Base-by-base conservation (phyloP, 768 basidiomycete species). In the Mycena capillaripes region DNA sequence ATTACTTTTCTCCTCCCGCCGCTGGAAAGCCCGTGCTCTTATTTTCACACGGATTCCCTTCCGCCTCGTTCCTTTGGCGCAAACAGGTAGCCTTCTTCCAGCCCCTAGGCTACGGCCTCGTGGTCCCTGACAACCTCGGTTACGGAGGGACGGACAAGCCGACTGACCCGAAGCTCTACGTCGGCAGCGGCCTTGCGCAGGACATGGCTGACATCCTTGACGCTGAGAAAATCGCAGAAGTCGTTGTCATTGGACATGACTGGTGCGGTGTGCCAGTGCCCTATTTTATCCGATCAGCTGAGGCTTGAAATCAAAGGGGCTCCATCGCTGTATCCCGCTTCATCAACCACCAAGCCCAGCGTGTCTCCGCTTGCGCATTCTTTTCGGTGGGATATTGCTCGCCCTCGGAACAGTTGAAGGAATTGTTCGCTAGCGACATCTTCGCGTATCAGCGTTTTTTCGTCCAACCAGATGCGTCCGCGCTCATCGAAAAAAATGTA, bases 101-200 rank as follows among this genome's bases (percentile, higher is more conserved):
- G n/a, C n/a, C n/a, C n/a, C n/a, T n/a, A n/a, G n/a, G n/a, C n/a
- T n/a, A n/a, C n/a, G n/a, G n/a, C n/a, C n/a, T n/a, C n/a, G n/a
- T n/a, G n/a, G n/a, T n/a, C n/a, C n/a, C n/a, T n/a, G 88, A 89
- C 74, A 82, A 87, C 82, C 83, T 90, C 32, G 89, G 89, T 5
- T 89, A 87, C 69, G 89, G 88, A 17, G 83, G 82, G 3, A 88
- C 88, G 16, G 82, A 82, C 72, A 87, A 88, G 70, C 88, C 89
- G 1, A 67, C 72, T 0, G 84, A 87, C 58, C 66, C 78, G 2
- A 73, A 70, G 8, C 75, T 78, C 11, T 90, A 88, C 77, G 66
- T 71, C 7, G 34, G 63, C 23, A 82, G 77, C 61, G 75, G 79
- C 30, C 77, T n/a, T n/a, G n/a, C n/a, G n/a, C n/a, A n/a, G n/a